Evolutionary conservation across 108 stramenopile species (phyloP), one percentile per base, ranked within the genome.

Genomic region (Pelagomonas calceolata): DNA sequence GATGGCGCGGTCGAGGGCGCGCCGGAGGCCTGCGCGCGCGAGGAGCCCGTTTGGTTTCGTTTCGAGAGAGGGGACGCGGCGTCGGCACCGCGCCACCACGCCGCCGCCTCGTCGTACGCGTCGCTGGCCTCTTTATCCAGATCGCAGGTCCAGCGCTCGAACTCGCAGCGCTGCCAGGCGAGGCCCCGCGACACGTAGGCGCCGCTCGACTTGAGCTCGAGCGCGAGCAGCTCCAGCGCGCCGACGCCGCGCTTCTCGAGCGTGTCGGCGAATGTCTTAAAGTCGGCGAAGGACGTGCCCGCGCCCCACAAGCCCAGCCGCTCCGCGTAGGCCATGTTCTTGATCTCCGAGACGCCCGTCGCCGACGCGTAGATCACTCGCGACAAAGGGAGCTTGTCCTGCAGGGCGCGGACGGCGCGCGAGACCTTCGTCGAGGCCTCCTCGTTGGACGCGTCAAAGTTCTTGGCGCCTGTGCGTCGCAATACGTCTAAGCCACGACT

Each of bases 301-400:
- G 36, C 36, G 35, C 84, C 84, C 90, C 90, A 92, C 44, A 92
- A 75, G 4, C 88, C 90, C 31, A 92, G 80, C 30, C 92, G 85
- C 21, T 75, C 79, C 73, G 89, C 89, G 75, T 91, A 92, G 14
- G 70, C 87, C 79, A 92, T 83, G 73, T 90, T 88, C 15, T 76
- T 76, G 14, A 90, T 79, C 63, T 91, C 90, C 29, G 78, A 78
- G n/a, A 90, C 90, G 36, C 90, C 88, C 0, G 91, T 91, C 44
- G 91, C 90, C n/a, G 82, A 85, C 69, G 81, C 85, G 81, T 90
- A 91, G 4, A 92, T 70, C 1, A 90, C 85, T 34, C 91, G 78
- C 18, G 89, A 88, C 66, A 76, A 79, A 1, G 91, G 91, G n/a
- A 92, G 72, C 65, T 80, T 76, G 15, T 84, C 68, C 79, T 92